phyloP scores from a whole-genome alignment of 2,329 filamentous ascomycete species.

The Cordyceps tenuipes region DNA sequence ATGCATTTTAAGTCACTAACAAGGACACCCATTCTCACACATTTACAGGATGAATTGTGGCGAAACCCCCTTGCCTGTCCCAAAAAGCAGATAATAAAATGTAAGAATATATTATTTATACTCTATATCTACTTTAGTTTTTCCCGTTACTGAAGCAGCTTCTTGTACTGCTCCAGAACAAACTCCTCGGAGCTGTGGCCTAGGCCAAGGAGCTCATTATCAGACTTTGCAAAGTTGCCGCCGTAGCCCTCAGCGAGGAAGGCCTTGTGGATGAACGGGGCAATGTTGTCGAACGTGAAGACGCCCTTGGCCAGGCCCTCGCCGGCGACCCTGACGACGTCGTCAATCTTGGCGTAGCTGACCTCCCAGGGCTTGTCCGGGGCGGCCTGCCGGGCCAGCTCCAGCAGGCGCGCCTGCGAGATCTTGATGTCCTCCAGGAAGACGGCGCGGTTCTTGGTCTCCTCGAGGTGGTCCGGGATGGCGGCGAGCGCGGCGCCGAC shows the following conservation, averaged over 20 bases:
- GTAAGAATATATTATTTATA: background rate
- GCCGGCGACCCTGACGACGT: conserved; percentile 20
- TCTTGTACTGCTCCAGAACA: conserved; percentile 25
- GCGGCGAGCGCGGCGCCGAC: conserved; percentile 38
- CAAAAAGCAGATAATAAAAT: background rate
- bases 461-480: conserved; percentile 34
- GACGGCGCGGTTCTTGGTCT: conserved; percentile 44
- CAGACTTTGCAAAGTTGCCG: conserved; percentile 26
- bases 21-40: too few species aligned
- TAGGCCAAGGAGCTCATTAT: conserved; percentile 39
- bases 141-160: conserved; percentile 3
- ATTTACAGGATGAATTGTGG: too few species aligned
- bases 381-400: conserved; percentile 10
- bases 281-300: conserved; percentile 22
- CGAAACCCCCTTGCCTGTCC: too few species aligned
- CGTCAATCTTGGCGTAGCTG: conserved; percentile 24
- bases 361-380: conserved; percentile 19
- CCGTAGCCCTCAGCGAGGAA: conserved; percentile 27
- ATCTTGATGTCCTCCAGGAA: conserved; percentile 41
- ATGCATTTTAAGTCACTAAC: too few species aligned
- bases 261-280: conserved; percentile 24
- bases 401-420: conserved; percentile 42
- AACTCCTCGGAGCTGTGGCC: conserved; percentile 32
- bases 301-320: conserved; percentile 24
- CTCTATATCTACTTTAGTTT: background rate